Evolutionary conservation across 176 grass and related monocot species (phyloP).

Genomic region (Musa beccarii): DNA sequence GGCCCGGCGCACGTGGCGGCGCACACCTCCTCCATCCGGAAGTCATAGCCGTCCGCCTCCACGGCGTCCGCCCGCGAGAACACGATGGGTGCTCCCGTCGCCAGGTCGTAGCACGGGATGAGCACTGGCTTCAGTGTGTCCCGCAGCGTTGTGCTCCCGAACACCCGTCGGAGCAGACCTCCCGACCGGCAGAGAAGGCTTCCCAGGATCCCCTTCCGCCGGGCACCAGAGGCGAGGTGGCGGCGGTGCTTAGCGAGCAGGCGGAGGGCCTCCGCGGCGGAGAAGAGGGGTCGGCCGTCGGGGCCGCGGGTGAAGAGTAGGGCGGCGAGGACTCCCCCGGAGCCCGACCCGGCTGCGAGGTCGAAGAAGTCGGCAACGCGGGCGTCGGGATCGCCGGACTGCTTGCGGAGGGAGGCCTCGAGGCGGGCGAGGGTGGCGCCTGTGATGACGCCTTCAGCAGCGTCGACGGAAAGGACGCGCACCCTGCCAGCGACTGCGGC

Average conservation of each 20-base stretch:
- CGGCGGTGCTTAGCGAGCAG: background rate
- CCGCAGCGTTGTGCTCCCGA: background rate
- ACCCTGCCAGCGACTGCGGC: background rate
- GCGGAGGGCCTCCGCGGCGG: background rate
- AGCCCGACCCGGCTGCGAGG: background rate
- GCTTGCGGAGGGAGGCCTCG: background rate
- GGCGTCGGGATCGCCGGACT: background rate
- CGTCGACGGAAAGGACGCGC: background rate
- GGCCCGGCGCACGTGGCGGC: background rate
- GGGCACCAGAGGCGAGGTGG: background rate
- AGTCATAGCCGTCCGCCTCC: background rate
- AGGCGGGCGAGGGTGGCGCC: background rate
- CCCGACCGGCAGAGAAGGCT: background rate
- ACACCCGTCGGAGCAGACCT: background rate
- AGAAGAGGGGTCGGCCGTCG: background rate
- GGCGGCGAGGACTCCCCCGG: background rate
- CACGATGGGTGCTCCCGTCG: background rate
- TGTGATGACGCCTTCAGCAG: background rate
- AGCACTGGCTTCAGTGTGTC: background rate
- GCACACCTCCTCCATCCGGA: background rate
- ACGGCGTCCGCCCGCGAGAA: background rate
- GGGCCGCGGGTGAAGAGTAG: background rate
- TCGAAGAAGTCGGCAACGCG: background rate
- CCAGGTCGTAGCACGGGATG: background rate
- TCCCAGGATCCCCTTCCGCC: background rate